Percentiles rank a stretch among this genome's conserved stretches.
Conservation (phyloP, 495 filamentous ascomycete genomes). For the Neurospora sp. region DNA sequence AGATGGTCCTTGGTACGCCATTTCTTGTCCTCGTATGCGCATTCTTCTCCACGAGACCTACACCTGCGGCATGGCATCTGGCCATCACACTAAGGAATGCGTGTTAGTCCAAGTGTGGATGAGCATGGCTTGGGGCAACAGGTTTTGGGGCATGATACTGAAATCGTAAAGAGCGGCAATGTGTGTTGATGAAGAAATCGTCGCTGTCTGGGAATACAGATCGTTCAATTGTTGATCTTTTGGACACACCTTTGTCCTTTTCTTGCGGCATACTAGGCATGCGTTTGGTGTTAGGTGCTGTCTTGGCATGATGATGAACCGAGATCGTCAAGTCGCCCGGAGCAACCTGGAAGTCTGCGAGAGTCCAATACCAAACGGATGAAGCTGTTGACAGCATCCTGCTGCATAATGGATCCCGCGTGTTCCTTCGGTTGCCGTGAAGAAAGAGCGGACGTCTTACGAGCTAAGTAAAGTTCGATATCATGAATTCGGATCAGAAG, state of each 20-base stretch:
- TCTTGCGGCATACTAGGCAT: constrained; percentile 19
- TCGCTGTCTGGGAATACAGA: neutral
- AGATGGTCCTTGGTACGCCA: constrained; percentile 25
- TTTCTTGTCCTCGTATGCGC: constrained; percentile 23
- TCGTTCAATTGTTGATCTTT: neutral
- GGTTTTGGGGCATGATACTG: neutral
- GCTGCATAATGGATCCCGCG: neutral
- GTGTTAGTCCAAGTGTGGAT: neutral
- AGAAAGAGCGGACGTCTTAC: neutral
- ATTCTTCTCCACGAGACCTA: constrained; percentile 20
- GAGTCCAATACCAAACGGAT: neutral
- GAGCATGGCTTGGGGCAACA: neutral
- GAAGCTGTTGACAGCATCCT: neutral
- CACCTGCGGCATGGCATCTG: constrained; percentile 20
- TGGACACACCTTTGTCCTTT: constrained; percentile 15
- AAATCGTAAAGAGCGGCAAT: neutral
- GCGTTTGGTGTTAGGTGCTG: constrained; percentile 21
- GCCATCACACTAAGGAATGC: constrained; percentile 18
- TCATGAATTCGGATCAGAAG: neutral
- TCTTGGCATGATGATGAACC: constrained; percentile 16
- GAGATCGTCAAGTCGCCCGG: neutral
- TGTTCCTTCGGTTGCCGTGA: neutral
- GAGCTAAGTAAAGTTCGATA: neutral
- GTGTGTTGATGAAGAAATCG: neutral
- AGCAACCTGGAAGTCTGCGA: neutral